Conservation (phyloP, 208 protist species). For the Acanthamoeba sp. region DNA sequence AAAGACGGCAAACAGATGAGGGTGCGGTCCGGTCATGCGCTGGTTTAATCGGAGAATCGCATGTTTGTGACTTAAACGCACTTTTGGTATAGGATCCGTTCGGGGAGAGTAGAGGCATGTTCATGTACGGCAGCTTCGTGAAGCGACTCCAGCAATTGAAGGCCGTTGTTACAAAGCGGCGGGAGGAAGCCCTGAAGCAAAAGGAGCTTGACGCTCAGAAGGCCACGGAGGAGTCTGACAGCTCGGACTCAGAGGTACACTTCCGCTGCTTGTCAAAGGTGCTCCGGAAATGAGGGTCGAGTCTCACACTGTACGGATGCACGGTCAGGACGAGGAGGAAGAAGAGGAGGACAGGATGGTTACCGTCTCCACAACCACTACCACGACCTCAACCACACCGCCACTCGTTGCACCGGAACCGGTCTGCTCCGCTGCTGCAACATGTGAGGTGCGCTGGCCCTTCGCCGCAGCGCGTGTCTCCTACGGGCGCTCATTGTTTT, state of each 20-base stretch:
- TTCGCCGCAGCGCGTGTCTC: too few species aligned
- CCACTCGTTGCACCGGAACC: too few species aligned
- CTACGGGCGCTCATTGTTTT: too few species aligned
- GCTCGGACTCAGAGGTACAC: background rate
- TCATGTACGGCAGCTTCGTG: slow-evolving; percentile 31
- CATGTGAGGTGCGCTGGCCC: too few species aligned
- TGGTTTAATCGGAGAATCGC: too few species aligned
- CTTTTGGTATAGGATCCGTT: slow-evolving; percentile 12
- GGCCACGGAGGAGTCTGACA: background rate
- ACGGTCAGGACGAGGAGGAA: background rate
- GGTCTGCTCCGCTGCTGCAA: too few species aligned
- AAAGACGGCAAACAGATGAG: slow-evolving; percentile 16
- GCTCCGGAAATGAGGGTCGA: too few species aligned
- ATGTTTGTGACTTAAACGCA: background rate
- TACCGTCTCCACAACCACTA: background rate
- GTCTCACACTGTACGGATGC: too few species aligned
- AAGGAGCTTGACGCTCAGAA: background rate
- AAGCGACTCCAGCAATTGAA: background rate
- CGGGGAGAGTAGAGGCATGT: background rate
- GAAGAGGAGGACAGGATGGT: slow-evolving; percentile 2
- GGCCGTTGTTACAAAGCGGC: background rate
- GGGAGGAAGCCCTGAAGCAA: background rate
- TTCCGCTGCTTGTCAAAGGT: background rate
- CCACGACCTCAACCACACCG: background rate
- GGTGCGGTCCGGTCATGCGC: too few species aligned